A percentile compares a stretch with the other conserved stretches of the same genome.
Evolutionary conservation across 768 basidiomycete species (phyloP).

Genomic region (Tulasnella sp.): DNA sequence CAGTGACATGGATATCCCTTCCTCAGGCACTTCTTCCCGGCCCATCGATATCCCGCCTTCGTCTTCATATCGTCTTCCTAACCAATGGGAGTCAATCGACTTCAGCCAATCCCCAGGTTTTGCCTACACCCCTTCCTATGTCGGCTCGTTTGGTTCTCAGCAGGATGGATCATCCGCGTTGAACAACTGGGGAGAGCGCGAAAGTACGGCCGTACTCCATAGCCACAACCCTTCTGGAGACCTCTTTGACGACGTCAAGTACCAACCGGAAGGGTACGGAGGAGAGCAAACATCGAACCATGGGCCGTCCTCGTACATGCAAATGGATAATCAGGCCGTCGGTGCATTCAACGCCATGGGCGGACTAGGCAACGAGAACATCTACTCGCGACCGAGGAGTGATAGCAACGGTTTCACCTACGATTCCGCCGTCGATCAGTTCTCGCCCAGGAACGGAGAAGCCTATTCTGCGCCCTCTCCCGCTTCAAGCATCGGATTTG

Average conservation of each 20-base stretch:
- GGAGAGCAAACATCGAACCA: background rate
- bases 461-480: background rate
- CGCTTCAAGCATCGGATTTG: background rate
- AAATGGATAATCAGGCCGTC: conserved; percentile 8
- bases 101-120: background rate
- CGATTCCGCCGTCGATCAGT: conserved; percentile 7
- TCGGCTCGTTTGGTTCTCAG: conserved; percentile 8
- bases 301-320: background rate
- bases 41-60: conserved; percentile 6
- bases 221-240: background rate
- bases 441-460: background rate
- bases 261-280: conserved; percentile 8
- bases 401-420: background rate
- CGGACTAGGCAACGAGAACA: background rate
- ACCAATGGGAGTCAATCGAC: conserved; percentile 6
- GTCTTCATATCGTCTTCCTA: background rate
- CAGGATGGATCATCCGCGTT: background rate
- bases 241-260: conserved; percentile 12
- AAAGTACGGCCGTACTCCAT: background rate
- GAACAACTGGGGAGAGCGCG: conserved; percentile 9
- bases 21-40: background rate
- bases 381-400: too few relatives aligned
- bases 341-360: background rate
- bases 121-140: conserved; percentile 13
- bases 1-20: conserved; percentile 1